Base-by-base conservation (phyloP, 805 yeast genomes). In the Candida silvicultrix region DNA sequence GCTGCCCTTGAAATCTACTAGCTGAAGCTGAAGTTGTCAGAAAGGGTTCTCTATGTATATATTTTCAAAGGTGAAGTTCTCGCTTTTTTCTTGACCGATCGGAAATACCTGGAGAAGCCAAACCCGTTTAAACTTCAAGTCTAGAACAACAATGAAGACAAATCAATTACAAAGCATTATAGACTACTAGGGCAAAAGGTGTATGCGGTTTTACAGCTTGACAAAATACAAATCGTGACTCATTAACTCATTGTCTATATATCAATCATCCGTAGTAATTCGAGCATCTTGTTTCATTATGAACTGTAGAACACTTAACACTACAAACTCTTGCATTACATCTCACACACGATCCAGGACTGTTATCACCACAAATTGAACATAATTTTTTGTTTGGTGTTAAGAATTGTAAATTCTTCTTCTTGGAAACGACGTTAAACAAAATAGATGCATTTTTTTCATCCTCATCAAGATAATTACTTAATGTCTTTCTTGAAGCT, bases 281-380 rank as follows among this genome's bases (percentile, higher is more conserved):
- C 12, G 67, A 50, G 50, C 77, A 72, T 45, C 77, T 59, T 1
- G 75, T 70, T 50, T 72, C 76, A 38, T 67, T 64, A 46, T 73
- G 77, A 14, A 71, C 64, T 20, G 45, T 46, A 28, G 62, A 60
- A 45, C 77, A 73, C 43, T 64, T 67, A 7, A 70, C 67, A 47
- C 67, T 58, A 50, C 77, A 73, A 5, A 69, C 67, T 31, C 77
- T 52, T 2, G 69, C 54, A n/a, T 62, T 56, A 52, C 77, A 73
- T 40, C 64, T 63, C 6, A 68, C 64, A 54, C 77, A 73, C 22
- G 64, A 53, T 15, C 69, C 66, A 36, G 64, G 71, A 36, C 73
- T 62, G 7, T 66, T 61, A 42, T 70, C 70, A 2, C 77, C 77
- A 58, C 77, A 73, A 8, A 73, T 70, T 0, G 74, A 65, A 45